Evolutionary conservation across 179 eudicot species (phyloP).

Genomic region (Beta macrorhiza): DNA sequence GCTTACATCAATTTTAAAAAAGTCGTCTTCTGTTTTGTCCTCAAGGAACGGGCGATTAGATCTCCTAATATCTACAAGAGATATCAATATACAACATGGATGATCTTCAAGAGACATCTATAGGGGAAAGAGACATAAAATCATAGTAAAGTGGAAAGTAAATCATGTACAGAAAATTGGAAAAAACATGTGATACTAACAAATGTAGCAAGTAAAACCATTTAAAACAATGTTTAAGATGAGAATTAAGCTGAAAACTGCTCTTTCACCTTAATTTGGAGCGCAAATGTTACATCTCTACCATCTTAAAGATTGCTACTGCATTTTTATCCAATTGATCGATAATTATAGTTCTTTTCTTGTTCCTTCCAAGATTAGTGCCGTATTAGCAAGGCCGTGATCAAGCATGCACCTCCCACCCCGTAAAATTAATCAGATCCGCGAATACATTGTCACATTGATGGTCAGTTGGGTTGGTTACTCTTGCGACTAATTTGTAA

Average conservation of each 20-base stretch:
- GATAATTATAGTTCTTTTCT: not conserved
- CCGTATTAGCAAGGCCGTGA: not conserved
- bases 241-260: not conserved
- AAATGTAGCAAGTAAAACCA: not conserved
- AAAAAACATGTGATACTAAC: not conserved
- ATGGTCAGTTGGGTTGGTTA: not conserved
- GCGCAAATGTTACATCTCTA: not conserved
- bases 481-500: not conserved
- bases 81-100: constrained; percentile 6
- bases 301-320: not conserved
- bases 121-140: not conserved
- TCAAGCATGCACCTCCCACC: not conserved
- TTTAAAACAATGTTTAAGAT: constrained; percentile 2
- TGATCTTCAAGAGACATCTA: constrained; percentile 2
- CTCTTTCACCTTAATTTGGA: not conserved
- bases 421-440: not conserved
- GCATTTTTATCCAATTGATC: not conserved
- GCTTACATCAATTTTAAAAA: constrained; percentile 87
- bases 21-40: constrained; percentile 73
- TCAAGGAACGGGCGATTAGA: constrained; percentile 81
- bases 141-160: not conserved
- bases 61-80: constrained; percentile 79
- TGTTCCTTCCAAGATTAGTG: not conserved
- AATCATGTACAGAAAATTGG: not conserved
- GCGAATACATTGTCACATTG: not conserved